Conservation (phyloP, 768 basidiomycete species). For the Rhodotorula babjevae region DNA sequence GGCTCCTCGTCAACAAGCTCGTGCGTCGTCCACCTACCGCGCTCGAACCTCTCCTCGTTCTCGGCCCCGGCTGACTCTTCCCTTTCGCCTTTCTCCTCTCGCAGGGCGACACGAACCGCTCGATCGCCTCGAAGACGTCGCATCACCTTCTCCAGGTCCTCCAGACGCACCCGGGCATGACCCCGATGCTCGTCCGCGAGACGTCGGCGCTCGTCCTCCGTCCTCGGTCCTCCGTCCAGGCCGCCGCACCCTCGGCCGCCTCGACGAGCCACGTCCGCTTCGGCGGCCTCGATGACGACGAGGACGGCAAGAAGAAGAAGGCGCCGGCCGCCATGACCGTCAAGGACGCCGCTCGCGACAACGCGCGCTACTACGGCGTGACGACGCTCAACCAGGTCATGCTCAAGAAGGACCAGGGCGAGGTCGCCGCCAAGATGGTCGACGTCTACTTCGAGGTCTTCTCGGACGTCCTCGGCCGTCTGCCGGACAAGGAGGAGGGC, state of each 20-base stretch:
- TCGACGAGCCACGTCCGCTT: conserved; percentile 54
- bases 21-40: conserved; percentile 50
- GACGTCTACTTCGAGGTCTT: conserved; percentile 94
- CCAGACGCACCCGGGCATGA: conserved; percentile 90
- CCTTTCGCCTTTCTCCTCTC: not conserved
- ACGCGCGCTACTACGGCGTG: conserved; percentile 83
- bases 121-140: conserved; percentile 82
- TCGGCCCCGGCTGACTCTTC: not conserved
- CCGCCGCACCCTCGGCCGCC: conserved; percentile 45
- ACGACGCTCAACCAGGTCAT: conserved; percentile 94
- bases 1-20: conserved; percentile 88
- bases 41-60: not conserved
- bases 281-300: conserved; percentile 36
- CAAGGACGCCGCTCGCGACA: conserved; percentile 49
- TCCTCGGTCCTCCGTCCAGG: conserved; percentile 46
- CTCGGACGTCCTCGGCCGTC: conserved; percentile 67
- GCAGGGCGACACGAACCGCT: conserved; percentile 82
- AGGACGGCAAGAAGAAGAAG: conserved; percentile 44
- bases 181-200: conserved; percentile 79
- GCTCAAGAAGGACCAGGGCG: conserved; percentile 60
- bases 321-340: conserved; percentile 47
- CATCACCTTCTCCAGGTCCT: conserved; percentile 83
- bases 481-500: conserved; percentile 44
- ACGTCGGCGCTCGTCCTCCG: conserved; percentile 71
- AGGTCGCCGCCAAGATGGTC: conserved; percentile 71